Evolutionary conservation across 768 basidiomycete species (phyloP).

Genomic region (Pleurotus tuber-regium): DNA sequence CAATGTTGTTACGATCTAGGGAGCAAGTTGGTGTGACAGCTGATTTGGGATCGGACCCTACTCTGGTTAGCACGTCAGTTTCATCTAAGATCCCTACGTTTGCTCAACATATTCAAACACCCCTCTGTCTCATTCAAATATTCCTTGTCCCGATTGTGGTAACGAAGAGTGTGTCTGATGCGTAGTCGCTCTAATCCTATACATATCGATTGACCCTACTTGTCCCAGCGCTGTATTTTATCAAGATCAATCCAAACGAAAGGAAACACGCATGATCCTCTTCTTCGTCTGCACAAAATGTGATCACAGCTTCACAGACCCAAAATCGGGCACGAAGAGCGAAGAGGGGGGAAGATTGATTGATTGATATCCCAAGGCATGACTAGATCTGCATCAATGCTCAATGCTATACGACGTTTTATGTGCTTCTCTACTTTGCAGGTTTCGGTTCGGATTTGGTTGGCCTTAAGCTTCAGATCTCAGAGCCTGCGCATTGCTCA

Average conservation of each 20-base stretch:
- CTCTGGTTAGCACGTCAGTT: slow-evolving; percentile 62
- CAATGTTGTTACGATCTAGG: too few relatives aligned
- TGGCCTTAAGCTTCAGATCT: too few relatives aligned
- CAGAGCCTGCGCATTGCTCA: too few relatives aligned
- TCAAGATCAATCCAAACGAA: slow-evolving; percentile 96
- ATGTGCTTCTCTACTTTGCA: too few relatives aligned
- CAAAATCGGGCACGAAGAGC: slow-evolving; percentile 41
- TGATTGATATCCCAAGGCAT: too few relatives aligned
- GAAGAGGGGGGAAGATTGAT: slow-evolving; percentile 31
- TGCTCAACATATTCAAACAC: too few relatives aligned
- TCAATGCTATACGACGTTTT: too few relatives aligned
- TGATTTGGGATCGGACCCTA: slow-evolving; percentile 86
- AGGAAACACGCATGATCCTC: slow-evolving; percentile 91
- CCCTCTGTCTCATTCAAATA: slow-evolving; percentile 85
- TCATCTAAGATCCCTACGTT: too few relatives aligned
- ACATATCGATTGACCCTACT: not conserved
- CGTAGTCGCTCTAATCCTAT: not conserved
- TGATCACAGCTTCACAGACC: slow-evolving; percentile 73
- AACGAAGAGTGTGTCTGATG: slow-evolving; percentile 71
- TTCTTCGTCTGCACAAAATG: slow-evolving; percentile 90
- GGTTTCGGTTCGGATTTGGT: too few relatives aligned
- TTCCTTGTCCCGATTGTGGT: slow-evolving; percentile 79
- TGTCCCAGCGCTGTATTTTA: slow-evolving; percentile 82
- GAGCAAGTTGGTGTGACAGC: slow-evolving; percentile 92
- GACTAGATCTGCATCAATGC: too few relatives aligned